These are phyloP conservation scores for Dorcoceras hygrometricum DNA, from an alignment of 257 asterid genomes.

Conservation along the genomic window DNA sequence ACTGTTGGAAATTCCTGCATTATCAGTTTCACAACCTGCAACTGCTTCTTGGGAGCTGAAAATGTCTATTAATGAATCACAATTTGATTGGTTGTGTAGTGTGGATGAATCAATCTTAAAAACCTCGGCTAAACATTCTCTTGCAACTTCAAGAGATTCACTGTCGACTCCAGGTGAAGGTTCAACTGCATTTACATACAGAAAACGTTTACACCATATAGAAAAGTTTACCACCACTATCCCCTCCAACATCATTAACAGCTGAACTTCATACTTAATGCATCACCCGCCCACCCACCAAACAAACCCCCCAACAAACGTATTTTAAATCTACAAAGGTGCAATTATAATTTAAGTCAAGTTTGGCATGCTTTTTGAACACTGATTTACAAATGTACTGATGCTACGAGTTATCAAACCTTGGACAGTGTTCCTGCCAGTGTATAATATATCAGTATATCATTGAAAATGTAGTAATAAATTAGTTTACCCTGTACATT, in stretches of 20 bases:
- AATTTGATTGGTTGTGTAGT: background rate
- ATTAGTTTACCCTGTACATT: background rate
- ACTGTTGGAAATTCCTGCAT: background rate
- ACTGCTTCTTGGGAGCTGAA: background rate
- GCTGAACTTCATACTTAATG: background rate
- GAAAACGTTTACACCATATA: too few species aligned
- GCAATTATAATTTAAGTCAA: too few species aligned
- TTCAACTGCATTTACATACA: background rate
- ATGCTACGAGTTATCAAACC: background rate
- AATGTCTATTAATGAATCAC: background rate
- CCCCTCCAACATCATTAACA: background rate
- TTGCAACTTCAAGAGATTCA: conserved; percentile 2
- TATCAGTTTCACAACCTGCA: background rate
- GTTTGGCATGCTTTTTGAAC: background rate
- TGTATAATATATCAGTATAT: background rate
- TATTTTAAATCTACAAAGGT: too few species aligned
- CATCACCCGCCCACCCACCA: too few species aligned
- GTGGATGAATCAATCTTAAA: background rate
- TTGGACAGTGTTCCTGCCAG: background rate
- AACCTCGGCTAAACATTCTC: background rate
- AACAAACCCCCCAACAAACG: too few species aligned
- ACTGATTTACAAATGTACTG: background rate
- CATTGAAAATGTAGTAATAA: background rate
- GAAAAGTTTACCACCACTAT: background rate
- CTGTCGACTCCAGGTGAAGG: background rate